phyloP scores from a whole-genome alignment of 2,329 filamentous ascomycete genomes.

The Leptographium radiaticola region DNA sequence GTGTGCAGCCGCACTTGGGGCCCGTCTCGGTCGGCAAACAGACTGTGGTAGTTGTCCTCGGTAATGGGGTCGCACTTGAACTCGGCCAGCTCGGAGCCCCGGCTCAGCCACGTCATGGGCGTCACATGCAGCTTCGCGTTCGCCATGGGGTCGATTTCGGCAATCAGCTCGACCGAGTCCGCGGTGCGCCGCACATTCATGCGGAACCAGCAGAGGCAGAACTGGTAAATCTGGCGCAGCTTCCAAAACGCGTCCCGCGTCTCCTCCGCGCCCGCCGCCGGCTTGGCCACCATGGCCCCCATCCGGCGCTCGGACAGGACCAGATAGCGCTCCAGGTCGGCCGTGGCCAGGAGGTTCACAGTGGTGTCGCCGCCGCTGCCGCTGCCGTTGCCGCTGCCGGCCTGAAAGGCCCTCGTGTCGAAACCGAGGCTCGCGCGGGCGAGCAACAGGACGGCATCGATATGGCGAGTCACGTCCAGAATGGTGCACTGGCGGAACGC shows the following conservation, averaged over 20 bases:
- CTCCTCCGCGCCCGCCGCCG: background rate
- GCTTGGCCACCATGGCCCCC: background rate
- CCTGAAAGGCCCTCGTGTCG: slow-evolving; percentile 7
- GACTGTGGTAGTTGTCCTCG: too few relatives aligned
- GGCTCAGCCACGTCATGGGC: slow-evolving; percentile 4
- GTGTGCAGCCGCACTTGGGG: background rate
- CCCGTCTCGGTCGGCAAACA: background rate
- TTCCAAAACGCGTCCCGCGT: slow-evolving; percentile 10
- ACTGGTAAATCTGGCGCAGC: slow-evolving; percentile 7
- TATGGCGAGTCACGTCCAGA: slow-evolving; percentile 9
- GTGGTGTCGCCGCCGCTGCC: background rate
- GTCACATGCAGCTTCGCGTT: slow-evolving; percentile 2
- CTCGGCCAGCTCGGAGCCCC: background rate
- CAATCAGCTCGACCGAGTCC: background rate
- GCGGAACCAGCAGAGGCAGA: slow-evolving; percentile 8
- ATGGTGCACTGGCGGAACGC: slow-evolving; percentile 7
- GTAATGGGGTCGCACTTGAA: too few relatives aligned
- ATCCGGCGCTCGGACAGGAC: slow-evolving; percentile 7
- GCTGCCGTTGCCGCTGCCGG: background rate
- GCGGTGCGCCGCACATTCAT: background rate
- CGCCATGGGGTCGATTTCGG: background rate
- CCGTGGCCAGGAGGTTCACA: slow-evolving; percentile 3
- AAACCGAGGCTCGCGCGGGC: slow-evolving; percentile 6
- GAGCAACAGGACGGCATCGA: slow-evolving; percentile 11
- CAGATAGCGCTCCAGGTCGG: slow-evolving; percentile 8